Evolutionary conservation across 2,329 filamentous ascomycete species (phyloP).

Genomic region (Camillea tinctor): DNA sequence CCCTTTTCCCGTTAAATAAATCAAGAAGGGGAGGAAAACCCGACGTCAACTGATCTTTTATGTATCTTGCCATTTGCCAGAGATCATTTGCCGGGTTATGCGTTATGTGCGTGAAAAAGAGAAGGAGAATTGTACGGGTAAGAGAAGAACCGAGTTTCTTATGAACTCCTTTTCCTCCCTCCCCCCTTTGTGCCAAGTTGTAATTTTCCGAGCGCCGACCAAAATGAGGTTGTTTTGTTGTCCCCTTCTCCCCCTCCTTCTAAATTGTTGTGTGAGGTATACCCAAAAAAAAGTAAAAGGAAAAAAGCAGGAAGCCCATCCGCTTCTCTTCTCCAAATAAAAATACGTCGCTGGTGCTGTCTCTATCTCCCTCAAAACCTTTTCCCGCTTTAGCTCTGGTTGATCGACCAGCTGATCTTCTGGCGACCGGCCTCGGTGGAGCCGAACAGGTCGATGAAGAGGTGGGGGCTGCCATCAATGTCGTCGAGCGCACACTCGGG

Average conservation of each 20-base stretch:
- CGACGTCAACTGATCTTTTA: not conserved
- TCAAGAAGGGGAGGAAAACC: not conserved
- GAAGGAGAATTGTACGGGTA: not conserved
- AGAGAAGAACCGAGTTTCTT: not conserved
- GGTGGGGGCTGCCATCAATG: constrained; percentile 61
- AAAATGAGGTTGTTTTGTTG: not conserved
- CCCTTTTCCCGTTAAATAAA: not conserved
- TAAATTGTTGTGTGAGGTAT: not conserved
- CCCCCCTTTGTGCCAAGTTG: not conserved
- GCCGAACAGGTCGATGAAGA: constrained; percentile 54
- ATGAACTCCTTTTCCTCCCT: too few relatives aligned
- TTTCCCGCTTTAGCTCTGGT: constrained; percentile 21
- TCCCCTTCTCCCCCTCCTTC: not conserved
- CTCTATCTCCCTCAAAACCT: not conserved
- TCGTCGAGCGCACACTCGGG: constrained; percentile 57
- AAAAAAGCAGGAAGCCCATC: not conserved
- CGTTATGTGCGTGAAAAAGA: not conserved
- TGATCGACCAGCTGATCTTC: constrained; percentile 32
- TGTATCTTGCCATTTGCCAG: not conserved
- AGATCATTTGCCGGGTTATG: not conserved
- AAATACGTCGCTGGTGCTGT: not conserved
- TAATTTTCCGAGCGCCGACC: not conserved
- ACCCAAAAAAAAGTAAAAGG: not conserved
- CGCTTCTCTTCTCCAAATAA: too few relatives aligned
- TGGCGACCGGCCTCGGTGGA: constrained; percentile 38